Conservation (phyloP, 2,329 filamentous ascomycete species). For the Aspergillus pseudoterreus region DNA sequence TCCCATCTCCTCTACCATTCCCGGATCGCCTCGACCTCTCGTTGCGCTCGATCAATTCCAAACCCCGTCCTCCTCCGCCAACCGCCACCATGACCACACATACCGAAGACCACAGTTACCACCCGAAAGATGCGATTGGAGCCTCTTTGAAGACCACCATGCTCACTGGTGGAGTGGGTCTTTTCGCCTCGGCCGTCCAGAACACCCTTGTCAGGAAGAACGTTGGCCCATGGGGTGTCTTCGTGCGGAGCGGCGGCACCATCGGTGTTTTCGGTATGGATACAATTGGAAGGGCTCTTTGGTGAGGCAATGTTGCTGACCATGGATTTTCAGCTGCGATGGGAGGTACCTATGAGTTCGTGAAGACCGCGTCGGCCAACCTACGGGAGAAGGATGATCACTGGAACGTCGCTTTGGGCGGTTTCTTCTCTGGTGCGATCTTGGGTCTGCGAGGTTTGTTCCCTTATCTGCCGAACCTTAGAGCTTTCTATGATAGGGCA, state of each 20-base stretch:
- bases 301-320: slow-evolving; percentile 5
- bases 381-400: slow-evolving; percentile 78
- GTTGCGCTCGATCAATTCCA: slow-evolving; percentile 3
- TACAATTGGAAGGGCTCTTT: not conserved
- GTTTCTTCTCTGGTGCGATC: slow-evolving; percentile 70
- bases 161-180: slow-evolving; percentile 64
- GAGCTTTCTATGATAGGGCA: not conserved
- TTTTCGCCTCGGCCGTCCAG: slow-evolving; percentile 73
- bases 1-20: slow-evolving; percentile 17
- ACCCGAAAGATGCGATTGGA: slow-evolving; percentile 71
- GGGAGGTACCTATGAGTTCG: slow-evolving; percentile 75
- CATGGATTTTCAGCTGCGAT: slow-evolving; percentile 55
- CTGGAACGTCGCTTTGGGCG: slow-evolving; percentile 70
- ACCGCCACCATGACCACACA: slow-evolving; percentile 47
- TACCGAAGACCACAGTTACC: slow-evolving; percentile 54
- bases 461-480: not conserved
- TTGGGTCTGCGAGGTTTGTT: slow-evolving; percentile 67
- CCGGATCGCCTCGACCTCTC: slow-evolving; percentile 9
- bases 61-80: slow-evolving; percentile 14
- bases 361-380: slow-evolving; percentile 73
- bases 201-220: slow-evolving; percentile 84
- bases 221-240: slow-evolving; percentile 73
- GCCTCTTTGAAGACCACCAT: slow-evolving; percentile 62
- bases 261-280: slow-evolving; percentile 64
- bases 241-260: slow-evolving; percentile 72